A percentile compares a stretch with the other conserved stretches of the same genome.
Conservation (phyloP, 306 rosid genomes). For the Fagus sylvatica region DNA sequence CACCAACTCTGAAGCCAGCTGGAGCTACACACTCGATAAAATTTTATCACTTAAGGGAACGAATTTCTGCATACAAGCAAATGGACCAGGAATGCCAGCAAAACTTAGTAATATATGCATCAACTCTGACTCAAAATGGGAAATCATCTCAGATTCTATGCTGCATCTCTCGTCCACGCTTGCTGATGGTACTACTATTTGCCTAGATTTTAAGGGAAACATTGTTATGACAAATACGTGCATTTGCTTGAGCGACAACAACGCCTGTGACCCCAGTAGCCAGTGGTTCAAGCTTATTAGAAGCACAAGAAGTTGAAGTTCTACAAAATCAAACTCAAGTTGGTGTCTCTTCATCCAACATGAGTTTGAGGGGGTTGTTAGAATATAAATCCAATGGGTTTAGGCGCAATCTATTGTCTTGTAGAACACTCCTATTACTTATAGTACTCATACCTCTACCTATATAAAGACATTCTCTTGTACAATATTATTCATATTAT, state of each 20-base stretch:
- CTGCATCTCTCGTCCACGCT: slow-evolving; percentile 62
- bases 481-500: too few relatives aligned
- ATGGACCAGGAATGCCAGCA: slow-evolving; percentile 46
- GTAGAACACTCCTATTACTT: too few relatives aligned
- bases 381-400: too few relatives aligned
- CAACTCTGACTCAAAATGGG: slow-evolving; percentile 55
- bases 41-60: slow-evolving; percentile 57
- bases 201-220: slow-evolving; percentile 52
- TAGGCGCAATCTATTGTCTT: too few relatives aligned
- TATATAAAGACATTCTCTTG: too few relatives aligned
- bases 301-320: slow-evolving; percentile 37
- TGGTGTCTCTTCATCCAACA: too few relatives aligned
- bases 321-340: slow-evolving; percentile 2
- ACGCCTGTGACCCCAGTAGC: slow-evolving; percentile 62
- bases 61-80: slow-evolving; percentile 60
- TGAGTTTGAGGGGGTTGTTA: too few relatives aligned
- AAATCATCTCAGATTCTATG: slow-evolving; percentile 64
- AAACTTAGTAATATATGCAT: slow-evolving; percentile 48
- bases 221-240: slow-evolving; percentile 62
- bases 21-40: slow-evolving; percentile 56
- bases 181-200: slow-evolving; percentile 42
- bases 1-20: slow-evolving; percentile 40
- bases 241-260: slow-evolving; percentile 55
- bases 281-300: slow-evolving; percentile 88
- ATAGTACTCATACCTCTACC: too few relatives aligned